Evolutionary conservation across 1,284 basidiomycete genomes (phyloP).

Genomic region (Ustilago crameri): DNA sequence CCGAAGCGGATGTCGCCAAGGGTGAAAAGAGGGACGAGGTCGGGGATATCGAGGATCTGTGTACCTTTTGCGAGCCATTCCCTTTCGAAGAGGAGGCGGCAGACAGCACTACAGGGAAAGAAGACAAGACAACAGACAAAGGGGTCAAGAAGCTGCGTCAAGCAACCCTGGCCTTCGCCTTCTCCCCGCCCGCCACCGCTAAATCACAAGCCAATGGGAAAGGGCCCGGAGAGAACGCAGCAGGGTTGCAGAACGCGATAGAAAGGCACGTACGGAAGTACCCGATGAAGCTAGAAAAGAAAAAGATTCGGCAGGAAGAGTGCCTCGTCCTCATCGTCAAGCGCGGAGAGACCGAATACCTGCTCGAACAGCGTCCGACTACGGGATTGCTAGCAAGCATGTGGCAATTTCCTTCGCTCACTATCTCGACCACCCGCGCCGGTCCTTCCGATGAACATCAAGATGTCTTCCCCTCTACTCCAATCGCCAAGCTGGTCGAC

Average conservation of each 20-base stretch:
- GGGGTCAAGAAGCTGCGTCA: slow-evolving; percentile 35
- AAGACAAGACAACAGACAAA: slow-evolving; percentile 1
- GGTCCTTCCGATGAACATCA: slow-evolving; percentile 2
- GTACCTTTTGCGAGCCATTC: slow-evolving; percentile 56
- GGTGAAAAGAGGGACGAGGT: slow-evolving; percentile 1
- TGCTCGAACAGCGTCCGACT: slow-evolving; percentile 45
- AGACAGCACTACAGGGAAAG: neutral
- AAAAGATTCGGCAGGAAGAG: slow-evolving; percentile 83
- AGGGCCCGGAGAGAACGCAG: neutral
- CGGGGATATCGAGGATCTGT: slow-evolving; percentile 61
- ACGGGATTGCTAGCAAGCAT: slow-evolving; percentile 54
- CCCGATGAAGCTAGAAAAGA: slow-evolving; percentile 87
- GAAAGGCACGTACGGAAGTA: slow-evolving; percentile 75
- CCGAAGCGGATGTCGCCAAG: slow-evolving; percentile 13
- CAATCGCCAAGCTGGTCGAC: slow-evolving; percentile 20
- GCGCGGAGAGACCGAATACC: slow-evolving; percentile 6
- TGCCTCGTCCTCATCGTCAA: slow-evolving; percentile 82
- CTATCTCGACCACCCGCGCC: slow-evolving; percentile 29
- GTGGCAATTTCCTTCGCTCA: slow-evolving; percentile 65
- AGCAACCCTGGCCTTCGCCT: slow-evolving; percentile 36
- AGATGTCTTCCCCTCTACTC: slow-evolving; percentile 2
- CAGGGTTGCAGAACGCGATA: slow-evolving; percentile 2
- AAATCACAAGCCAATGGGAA: slow-evolving; percentile 12
- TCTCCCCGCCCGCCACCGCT: slow-evolving; percentile 3
- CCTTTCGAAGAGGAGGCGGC: slow-evolving; percentile 37